Evolutionary conservation across 2,329 filamentous ascomycete species (phyloP).

Genomic region (Sarocladium brachiariae): DNA sequence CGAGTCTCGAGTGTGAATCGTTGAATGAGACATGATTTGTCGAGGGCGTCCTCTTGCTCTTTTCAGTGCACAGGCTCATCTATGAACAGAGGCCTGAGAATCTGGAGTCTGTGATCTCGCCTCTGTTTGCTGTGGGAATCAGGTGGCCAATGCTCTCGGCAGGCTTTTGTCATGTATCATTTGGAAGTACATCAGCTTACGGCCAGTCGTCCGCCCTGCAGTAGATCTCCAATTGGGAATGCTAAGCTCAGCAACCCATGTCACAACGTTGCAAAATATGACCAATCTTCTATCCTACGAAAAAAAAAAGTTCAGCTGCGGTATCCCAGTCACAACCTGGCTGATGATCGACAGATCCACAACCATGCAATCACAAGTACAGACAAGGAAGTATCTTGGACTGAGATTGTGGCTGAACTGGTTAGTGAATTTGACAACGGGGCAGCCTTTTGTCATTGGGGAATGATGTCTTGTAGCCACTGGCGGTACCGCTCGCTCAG

Average conservation of each 20-base stretch:
- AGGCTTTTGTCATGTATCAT: neutral
- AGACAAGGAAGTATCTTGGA: neutral
- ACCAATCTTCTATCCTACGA: neutral
- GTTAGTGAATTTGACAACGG: neutral
- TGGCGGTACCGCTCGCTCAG: no score
- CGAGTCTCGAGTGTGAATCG: neutral
- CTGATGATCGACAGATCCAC: neutral
- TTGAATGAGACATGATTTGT: neutral
- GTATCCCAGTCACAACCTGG: neutral
- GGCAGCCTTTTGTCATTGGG: neutral
- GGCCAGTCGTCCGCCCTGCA: no score
- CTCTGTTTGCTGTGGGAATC: neutral
- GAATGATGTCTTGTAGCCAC: neutral
- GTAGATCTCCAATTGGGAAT: no score
- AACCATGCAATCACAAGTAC: neutral
- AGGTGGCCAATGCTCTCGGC: neutral
- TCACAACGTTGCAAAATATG: neutral
- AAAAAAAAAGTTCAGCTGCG: neutral
- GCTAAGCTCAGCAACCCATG: neutral
- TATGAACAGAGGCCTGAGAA: neutral
- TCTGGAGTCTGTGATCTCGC: neutral
- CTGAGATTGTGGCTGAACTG: neutral
- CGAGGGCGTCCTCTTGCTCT: neutral
- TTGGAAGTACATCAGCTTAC: no score
- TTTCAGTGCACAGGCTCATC: neutral